Base-by-base conservation (phyloP, 352 stramenopile genomes). In the Pelagophyceae sp. region DNA sequence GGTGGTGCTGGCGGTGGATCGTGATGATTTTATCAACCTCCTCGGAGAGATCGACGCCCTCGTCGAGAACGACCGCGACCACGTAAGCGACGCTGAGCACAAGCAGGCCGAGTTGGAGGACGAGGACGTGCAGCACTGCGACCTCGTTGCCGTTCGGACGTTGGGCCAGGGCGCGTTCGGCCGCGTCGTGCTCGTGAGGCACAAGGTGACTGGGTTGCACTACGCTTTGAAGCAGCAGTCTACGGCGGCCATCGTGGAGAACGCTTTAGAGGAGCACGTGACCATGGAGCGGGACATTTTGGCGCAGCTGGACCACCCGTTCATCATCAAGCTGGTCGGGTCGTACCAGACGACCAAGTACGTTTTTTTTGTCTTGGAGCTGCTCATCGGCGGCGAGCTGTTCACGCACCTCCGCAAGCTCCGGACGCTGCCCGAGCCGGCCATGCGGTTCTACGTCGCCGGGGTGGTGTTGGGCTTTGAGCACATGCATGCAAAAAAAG, bases 101-200 rank as follows among this genome's bases (percentile, higher is more conserved):
- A 11, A 54, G 45, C 45, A 23, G 45, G 45, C 45, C 45, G 11
- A 11, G 45, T 23, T 54, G 45, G 45, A 54, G 45, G 45, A 11
- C 11, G 45, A 54, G 45, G 45, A 54, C 11, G 23, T 54, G 45
- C 11, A 23, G 11, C 11, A 23, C 45, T 54, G 11, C 11, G 45
- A 54, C 45, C 45, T 54, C 23, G 45, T 23, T 11, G 45, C 23
- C 45, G 45, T 11, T 54, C 85, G 89, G 75, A 95, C 90, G 54
- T 92, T 98, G 38, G 94, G 94, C n/a, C 90, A 93, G n/a, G 94
- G 94, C n/a, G 96, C 94, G 5, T 98, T 98, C 80, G 93, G 93
- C 1, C 85, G 90, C 11, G 94, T 98, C 38, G 88, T 92, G 40
- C 88, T 98, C 45, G 92, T 96, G 19, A 72, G 76, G 65, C 87